Percentiles rank a stretch among this genome's conserved stretches.
These are phyloP conservation scores for Mycena olivaceomarginata DNA, from an alignment of 768 basidiomycete genomes.

Conservation along the genomic window DNA sequence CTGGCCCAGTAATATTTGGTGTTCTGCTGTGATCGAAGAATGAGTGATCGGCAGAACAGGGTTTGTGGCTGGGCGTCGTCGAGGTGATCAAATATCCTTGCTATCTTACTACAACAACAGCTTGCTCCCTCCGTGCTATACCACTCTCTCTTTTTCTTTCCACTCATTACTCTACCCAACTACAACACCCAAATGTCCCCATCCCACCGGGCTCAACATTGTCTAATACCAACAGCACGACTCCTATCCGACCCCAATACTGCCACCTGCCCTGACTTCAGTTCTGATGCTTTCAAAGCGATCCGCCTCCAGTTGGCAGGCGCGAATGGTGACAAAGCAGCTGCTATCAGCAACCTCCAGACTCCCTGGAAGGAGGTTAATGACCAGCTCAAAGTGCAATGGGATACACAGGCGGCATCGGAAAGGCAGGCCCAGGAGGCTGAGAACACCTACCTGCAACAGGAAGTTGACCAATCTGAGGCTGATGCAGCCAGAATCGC, in stretches of 20 bases:
- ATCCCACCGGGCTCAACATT: neutral
- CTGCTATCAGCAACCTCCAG: neutral
- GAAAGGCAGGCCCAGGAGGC: neutral
- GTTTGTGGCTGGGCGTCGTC: no score
- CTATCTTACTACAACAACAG: neutral
- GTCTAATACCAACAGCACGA: constrained; percentile 8
- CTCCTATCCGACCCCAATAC: no score
- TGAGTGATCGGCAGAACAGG: neutral
- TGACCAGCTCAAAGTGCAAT: neutral
- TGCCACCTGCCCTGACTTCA: constrained; percentile 8
- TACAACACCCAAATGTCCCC: no score
- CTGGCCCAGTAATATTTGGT: constrained; percentile 9
- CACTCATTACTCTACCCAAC: no score
- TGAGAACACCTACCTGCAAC: neutral
- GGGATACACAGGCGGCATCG: neutral
- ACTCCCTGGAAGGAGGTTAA: neutral
- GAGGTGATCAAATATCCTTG: neutral
- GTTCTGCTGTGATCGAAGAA: constrained; percentile 25
- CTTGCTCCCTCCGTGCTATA: constrained; percentile 8
- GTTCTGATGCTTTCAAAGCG: neutral
- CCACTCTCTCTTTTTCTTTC: constrained; percentile 1
- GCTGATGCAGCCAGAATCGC: neutral
- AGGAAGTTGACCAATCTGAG: neutral
- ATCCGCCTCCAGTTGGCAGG: neutral
- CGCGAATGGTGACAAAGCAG: neutral